Base-by-base conservation (phyloP, 768 basidiomycete species). In the Agrocybe chaxingu region DNA sequence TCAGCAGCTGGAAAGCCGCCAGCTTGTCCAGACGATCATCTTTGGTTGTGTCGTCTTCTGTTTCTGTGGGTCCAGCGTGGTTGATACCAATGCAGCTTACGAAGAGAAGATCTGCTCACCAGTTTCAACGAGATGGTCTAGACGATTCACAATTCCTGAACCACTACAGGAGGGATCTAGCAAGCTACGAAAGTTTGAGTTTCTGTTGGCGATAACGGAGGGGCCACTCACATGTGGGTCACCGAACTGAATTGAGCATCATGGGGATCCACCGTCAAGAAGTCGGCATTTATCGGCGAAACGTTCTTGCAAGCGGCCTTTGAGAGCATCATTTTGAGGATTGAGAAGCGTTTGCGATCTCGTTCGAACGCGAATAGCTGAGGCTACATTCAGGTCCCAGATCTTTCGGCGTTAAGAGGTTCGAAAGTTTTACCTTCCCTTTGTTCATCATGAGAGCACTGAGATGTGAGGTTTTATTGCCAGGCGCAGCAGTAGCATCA, bases 111-210 rank as follows among this genome's bases (percentile, higher is more conserved):
- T 51, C 39, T 34, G 52, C 76, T 47, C 51, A 86, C 92, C 91
- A 64, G 78, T 71, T 59, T 86, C 87, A 7, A 92, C 69, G 7
- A 95, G 79, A 69, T 93, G 79, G 64, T 97, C 92, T 46, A 97
- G 69, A 44, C 93, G 82, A 67, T 92, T 92, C 43, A 94, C 84
- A 49, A 96, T 95, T 3, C 94, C 92, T 11, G 91, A 94, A 35
- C 93, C 92, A 52, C 94, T 97, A 65, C 96, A 99, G 33, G 95
- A 98, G 9, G 96, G 96, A 65, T 99, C 96, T 7, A 98, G 75
- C 36, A 99, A 74, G 54, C 94, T 95, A 54, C 31, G 37, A 38
- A 44, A 47, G 32, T 46, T 13, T 24, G 33, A 18, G 8, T 35
- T 39, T 42, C 24, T 16, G 31, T 51, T 24, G 44, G 16, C 32